Percentiles rank a stretch among this genome's conserved stretches.
phyloP scores from a whole-genome alignment of 129 eudicot species.

The Artemisia tridentata region DNA sequence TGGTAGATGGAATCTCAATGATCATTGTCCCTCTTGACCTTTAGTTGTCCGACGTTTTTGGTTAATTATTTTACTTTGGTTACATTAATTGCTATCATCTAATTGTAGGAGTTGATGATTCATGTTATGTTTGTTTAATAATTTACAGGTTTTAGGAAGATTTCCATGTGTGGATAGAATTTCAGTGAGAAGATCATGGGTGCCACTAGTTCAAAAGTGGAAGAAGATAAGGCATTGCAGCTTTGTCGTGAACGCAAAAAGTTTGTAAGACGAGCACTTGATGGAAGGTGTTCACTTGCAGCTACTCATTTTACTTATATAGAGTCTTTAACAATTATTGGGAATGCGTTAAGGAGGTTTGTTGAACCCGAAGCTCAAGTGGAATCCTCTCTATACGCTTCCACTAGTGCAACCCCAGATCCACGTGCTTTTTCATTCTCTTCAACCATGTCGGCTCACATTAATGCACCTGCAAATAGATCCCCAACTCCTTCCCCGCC shows the following conservation, averaged over 20 bases:
- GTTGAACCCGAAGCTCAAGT: slow-evolving; percentile 59
- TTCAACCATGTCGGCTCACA: slow-evolving; percentile 56
- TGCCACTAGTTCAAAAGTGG: slow-evolving; percentile 73
- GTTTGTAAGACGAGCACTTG: slow-evolving; percentile 85
- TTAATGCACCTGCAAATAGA: slow-evolving; percentile 36
- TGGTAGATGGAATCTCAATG: too few relatives aligned
- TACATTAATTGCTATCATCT: too few relatives aligned
- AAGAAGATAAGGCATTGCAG: slow-evolving; percentile 86
- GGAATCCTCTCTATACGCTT: slow-evolving; percentile 47
- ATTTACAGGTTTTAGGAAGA: slow-evolving; percentile 4
- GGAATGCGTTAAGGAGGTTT: slow-evolving; percentile 69
- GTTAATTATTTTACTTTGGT: too few relatives aligned
- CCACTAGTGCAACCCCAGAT: slow-evolving; percentile 65
- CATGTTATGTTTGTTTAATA: too few relatives aligned
- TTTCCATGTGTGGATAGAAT: slow-evolving; percentile 23
- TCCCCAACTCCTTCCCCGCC: slow-evolving; percentile 81
- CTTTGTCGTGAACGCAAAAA: slow-evolving; percentile 91
- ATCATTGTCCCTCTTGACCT: too few relatives aligned
- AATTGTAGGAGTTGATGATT: too few relatives aligned
- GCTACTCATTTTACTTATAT: slow-evolving; percentile 77
- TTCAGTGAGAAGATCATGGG: slow-evolving; percentile 51
- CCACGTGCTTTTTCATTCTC: slow-evolving; percentile 54
- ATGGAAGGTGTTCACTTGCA: slow-evolving; percentile 91
- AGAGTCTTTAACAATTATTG: slow-evolving; percentile 59
- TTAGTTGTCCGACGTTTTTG: too few relatives aligned